These are phyloP conservation scores for Fusarium incarnatum DNA, from an alignment of 2,329 filamentous ascomycete genomes.

Conservation along the genomic window DNA sequence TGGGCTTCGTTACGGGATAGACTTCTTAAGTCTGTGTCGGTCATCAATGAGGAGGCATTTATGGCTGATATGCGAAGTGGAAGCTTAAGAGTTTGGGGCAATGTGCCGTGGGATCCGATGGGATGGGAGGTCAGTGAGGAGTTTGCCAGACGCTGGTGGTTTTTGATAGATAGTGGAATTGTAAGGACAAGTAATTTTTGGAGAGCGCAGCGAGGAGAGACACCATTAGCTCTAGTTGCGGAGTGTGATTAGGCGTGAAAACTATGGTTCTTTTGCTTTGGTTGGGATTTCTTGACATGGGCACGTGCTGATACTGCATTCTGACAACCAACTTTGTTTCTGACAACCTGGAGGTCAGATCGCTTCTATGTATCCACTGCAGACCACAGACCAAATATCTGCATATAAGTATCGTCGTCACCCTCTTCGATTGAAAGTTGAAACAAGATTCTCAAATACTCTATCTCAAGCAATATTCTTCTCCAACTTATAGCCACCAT, in stretches of 20 bases:
- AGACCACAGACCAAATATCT: neutral
- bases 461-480: rapidly evolving
- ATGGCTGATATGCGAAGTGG: constrained; percentile 2
- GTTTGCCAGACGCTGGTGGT: constrained; percentile 46
- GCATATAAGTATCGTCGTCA: neutral
- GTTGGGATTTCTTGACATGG: neutral
- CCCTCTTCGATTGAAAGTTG: neutral
- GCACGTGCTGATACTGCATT: neutral
- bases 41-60: constrained; percentile 17
- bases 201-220: constrained; percentile 16
- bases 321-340: neutral
- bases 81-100: constrained; percentile 15
- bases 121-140: constrained; percentile 58
- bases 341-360: neutral
- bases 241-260: neutral
- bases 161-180: constrained; percentile 26
- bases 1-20: constrained; percentile 22
- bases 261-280: too few relatives aligned
- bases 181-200: constrained; percentile 31
- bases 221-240: rapidly evolving
- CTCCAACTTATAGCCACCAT: rapidly evolving
- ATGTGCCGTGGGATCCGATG: constrained; percentile 47
- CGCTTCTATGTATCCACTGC: neutral
- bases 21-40: constrained; percentile 12
- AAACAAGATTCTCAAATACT: rapidly evolving